phyloP scores from a whole-genome alignment of 345 rosid genomes.

The Bretschneidera sinensis region DNA sequence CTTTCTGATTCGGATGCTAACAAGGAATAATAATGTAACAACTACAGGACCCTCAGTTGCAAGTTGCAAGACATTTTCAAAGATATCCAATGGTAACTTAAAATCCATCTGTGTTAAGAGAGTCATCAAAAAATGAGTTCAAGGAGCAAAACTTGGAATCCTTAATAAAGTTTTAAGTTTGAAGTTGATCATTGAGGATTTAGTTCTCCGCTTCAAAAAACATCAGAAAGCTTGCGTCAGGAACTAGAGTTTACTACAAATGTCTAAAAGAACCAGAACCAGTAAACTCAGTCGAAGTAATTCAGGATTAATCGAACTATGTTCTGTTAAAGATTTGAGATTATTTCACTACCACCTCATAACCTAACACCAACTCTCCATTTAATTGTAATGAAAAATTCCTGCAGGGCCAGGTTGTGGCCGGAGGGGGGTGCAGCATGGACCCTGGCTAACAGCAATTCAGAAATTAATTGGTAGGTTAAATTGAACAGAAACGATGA shows the following conservation, averaged over 20 bases:
- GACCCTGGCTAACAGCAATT: no score
- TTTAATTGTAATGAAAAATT: no score
- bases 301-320: background rate
- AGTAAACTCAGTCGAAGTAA: background rate
- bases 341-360: background rate
- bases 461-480: no score
- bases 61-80: slow-evolving; percentile 84
- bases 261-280: no score
- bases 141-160: background rate
- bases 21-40: no score
- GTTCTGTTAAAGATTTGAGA: background rate
- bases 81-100: slow-evolving; percentile 60
- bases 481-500: no score
- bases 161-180: background rate
- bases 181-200: background rate
- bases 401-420: no score
- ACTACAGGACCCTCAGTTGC: no score
- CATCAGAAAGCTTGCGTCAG: background rate
- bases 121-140: background rate
- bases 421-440: no score
- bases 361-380: background rate
- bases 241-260: background rate
- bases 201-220: no score
- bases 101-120: slow-evolving; percentile 80
- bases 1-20: no score